Evolutionary conservation across 176 grass and related monocot species (phyloP), one percentile per base, ranked within the genome.

Genomic region (Zoysia japonica): DNA sequence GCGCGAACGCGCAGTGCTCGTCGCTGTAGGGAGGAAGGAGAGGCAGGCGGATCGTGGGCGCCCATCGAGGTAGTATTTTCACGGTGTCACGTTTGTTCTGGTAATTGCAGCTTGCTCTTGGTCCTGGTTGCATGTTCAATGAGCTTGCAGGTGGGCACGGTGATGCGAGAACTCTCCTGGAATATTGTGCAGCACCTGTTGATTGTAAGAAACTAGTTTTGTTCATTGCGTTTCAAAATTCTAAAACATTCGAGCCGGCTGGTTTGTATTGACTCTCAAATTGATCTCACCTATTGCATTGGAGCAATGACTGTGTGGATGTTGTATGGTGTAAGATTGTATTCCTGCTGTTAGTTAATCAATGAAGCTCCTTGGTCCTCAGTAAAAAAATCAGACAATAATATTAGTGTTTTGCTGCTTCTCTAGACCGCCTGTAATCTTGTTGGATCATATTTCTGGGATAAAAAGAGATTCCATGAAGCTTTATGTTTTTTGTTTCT

Each of bases 1-100:
- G 68, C 84, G 86, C 0, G 86, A 89, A 73, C 61, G 80, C 1
- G 68, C 77, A 0, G 13, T 94, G 65, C 80, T 89, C 20, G 80
- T 51, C 9, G 16, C 87, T 39, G 68, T 66, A 0, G 74, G 62
- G 0, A 77, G 60, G 43, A 85, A 81, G 72, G 86, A 89, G 66
- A 88, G 79, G 75, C 53, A 67, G 2, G 1, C 52, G 0, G 88
- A 88, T 61, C 68, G 80, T 5, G 44, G 86, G 3, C 61, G 52
- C 3, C 83, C 67, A 0, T 78, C 80, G 1, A 91, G 88, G 88
- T 94, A 86, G 69, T 9, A 61, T 61, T 4, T 3, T 10, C 67
- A 71, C 77, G 9, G 56, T 60, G 20, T 7, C 71, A 65, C 47
- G 61, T 28, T 49, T 52, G 35, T 77, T 60, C 37, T 5, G 49